These are phyloP conservation scores for Erythrobasidium hasegawianum DNA, from an alignment of 1,284 basidiomycete species.

Conservation along the genomic window DNA sequence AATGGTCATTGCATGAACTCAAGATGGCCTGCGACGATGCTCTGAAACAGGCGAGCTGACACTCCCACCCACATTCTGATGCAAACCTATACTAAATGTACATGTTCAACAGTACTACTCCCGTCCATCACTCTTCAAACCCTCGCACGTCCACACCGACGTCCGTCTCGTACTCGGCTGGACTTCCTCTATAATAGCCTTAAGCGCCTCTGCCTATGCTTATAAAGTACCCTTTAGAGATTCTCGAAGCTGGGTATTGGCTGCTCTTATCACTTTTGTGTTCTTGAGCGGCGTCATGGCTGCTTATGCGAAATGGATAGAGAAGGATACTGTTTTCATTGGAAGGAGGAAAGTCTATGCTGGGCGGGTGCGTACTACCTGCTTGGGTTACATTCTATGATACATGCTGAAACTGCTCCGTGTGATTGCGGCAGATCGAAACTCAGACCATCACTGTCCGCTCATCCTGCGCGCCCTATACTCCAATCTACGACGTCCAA, in stretches of 20 bases:
- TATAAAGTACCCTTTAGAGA: constrained; percentile 80
- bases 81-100: background rate
- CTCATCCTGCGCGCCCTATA: constrained; percentile 58
- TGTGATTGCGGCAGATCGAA: constrained; percentile 59
- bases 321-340: constrained; percentile 72
- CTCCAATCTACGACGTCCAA: constrained; percentile 26
- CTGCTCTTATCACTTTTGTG: constrained; percentile 67
- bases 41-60: constrained; percentile 69
- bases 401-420: background rate
- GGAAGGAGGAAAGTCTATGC: constrained; percentile 78
- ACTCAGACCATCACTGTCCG: constrained; percentile 72
- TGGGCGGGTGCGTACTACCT: constrained; percentile 58
- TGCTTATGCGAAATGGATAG: constrained; percentile 73
- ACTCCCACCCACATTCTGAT: background rate
- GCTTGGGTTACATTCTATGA: background rate
- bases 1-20: constrained; percentile 70
- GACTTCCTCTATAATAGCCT: constrained; percentile 72
- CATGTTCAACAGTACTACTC: constrained; percentile 70
- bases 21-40: constrained; percentile 88
- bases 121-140: constrained; percentile 73
- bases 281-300: constrained; percentile 65
- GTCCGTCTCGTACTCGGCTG: constrained; percentile 78
- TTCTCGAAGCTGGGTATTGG: constrained; percentile 71
- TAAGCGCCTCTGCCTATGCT: constrained; percentile 73
- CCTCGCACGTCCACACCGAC: constrained; percentile 78